phyloP scores from a whole-genome alignment of 2,329 filamentous ascomycete species.

The Fusarium luffae region DNA sequence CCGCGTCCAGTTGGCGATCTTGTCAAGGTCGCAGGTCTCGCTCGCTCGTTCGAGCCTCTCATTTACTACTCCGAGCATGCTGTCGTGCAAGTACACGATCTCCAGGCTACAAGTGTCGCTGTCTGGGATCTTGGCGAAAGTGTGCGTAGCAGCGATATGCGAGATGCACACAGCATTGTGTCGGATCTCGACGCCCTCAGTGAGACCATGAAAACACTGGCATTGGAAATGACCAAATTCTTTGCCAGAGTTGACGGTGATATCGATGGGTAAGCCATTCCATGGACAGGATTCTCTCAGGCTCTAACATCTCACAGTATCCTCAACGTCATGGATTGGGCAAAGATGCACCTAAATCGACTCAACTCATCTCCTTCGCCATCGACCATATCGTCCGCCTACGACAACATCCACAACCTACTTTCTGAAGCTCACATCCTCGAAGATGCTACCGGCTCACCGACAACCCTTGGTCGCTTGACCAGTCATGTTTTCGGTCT shows the following conservation, averaged over 20 bases:
- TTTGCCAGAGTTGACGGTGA: conserved; percentile 94
- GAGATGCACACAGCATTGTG: conserved; percentile 86
- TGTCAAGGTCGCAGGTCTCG: conserved; percentile 89
- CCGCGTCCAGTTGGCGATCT: conserved; percentile 68
- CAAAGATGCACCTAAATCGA: conserved; percentile 82
- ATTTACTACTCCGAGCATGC: conserved; percentile 96
- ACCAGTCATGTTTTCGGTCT: conserved; percentile 81
- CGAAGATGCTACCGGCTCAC: conserved; percentile 63
- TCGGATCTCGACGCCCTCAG: conserved; percentile 85
- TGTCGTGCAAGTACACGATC: conserved; percentile 83
- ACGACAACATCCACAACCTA: conserved; percentile 85
- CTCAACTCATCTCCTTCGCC: conserved; percentile 71
- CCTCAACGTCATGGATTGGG: conserved; percentile 96
- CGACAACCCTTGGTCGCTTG: conserved; percentile 75
- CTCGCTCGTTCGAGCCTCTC: conserved; percentile 90
- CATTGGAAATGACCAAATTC: conserved; percentile 88
- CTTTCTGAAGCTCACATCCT: conserved; percentile 73
- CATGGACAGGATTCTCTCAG: neutral
- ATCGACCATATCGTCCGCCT: conserved; percentile 71
- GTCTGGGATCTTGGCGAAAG: conserved; percentile 96
- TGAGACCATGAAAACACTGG: conserved; percentile 85
- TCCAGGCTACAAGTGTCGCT: conserved; percentile 91
- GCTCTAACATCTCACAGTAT: conserved; percentile 64
- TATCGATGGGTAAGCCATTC: conserved; percentile 75
- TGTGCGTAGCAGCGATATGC: conserved; percentile 89